Base-by-base conservation (phyloP, 2,329 filamentous ascomycete genomes). In the Penicillium fuscoglaucum region DNA sequence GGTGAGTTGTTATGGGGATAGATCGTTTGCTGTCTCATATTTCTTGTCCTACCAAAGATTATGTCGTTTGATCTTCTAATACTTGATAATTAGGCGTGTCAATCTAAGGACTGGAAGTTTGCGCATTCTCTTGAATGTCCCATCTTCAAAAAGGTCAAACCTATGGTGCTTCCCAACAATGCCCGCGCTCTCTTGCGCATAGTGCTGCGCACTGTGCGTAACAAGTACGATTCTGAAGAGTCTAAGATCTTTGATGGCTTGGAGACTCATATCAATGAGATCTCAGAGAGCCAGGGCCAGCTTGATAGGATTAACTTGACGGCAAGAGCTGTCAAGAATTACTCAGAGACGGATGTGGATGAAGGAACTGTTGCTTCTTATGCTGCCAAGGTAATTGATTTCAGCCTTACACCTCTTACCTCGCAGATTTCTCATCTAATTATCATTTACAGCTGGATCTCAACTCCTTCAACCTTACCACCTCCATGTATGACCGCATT, bases 111-210 rank as follows among this genome's bases (percentile, higher is more conserved):
- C 28, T 89, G 86, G 86, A 82, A 79, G 52, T 75, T 78, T 19
- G 76, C 78, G 10, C 86, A 89, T 73, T 85, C 84, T 55, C 72
- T 81, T 57, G 84, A 87, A 71, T 89, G 86, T 66, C 77, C 80
- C 29, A 76, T 83, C 7, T 81, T 83, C 52, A 75, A 76, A 44
- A 70, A 71, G 9, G 69, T 83, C 5, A 69, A 74, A 24, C 80
- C 79, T 1, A 73, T 72, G 5, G 65, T 81, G 21, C 72, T 87
- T 3, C 85, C 85, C 0, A 83, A 80, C 61, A 80, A 81, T 41
- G 82, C 83, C 1, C 77, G 86, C 15, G 83, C 82, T 6, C 74
- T 83, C 2, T 75, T 87, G 55, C 81, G 85, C 21, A 71, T 86
- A 19, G 70, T 87, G 13, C 70, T 79, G 29, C 76, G 80, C 33